Conservation (phyloP, 768 basidiomycete genomes). For the Leccinum barrowsii region DNA sequence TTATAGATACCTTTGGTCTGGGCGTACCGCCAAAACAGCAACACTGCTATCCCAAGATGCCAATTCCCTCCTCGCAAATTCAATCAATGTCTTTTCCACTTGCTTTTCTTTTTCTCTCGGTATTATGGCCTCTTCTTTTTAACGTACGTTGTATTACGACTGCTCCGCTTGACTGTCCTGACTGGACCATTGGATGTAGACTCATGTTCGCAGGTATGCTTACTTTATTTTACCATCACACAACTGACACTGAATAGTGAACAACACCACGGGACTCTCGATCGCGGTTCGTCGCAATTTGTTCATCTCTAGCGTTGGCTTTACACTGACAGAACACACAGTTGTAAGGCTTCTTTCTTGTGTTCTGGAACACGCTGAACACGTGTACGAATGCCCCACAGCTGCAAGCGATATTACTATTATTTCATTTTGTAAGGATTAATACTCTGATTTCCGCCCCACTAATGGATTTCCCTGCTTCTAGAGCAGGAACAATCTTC, state of each 20-base stretch:
- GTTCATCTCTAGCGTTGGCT: not conserved
- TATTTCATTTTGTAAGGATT: slow-evolving; percentile 19
- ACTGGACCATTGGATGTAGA: slow-evolving; percentile 3
- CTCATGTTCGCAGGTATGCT: slow-evolving; percentile 15
- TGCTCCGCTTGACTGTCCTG: not conserved
- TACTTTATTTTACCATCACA: not conserved
- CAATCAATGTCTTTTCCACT: slow-evolving; percentile 10
- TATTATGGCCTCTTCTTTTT: slow-evolving; percentile 26
- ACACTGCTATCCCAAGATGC: not conserved
- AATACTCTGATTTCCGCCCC: no score
- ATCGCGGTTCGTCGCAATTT: slow-evolving; percentile 8
- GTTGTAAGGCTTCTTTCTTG: slow-evolving; percentile 15
- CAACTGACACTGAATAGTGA: slow-evolving; percentile 10
- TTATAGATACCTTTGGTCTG: slow-evolving; percentile 18
- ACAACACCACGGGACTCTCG: slow-evolving; percentile 20
- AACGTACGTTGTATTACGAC: slow-evolving; percentile 3
- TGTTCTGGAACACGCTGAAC: not conserved
- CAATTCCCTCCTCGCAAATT: not conserved
- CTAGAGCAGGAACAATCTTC: slow-evolving; percentile 19
- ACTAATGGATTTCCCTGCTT: not conserved
- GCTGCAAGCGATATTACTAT: slow-evolving; percentile 23
- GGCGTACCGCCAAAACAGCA: not conserved
- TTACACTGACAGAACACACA: not conserved
- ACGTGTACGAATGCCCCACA: not conserved
- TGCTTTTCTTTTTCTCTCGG: slow-evolving; percentile 21